Conservation (phyloP, 306 rosid genomes). For the Glycine latifolia region DNA sequence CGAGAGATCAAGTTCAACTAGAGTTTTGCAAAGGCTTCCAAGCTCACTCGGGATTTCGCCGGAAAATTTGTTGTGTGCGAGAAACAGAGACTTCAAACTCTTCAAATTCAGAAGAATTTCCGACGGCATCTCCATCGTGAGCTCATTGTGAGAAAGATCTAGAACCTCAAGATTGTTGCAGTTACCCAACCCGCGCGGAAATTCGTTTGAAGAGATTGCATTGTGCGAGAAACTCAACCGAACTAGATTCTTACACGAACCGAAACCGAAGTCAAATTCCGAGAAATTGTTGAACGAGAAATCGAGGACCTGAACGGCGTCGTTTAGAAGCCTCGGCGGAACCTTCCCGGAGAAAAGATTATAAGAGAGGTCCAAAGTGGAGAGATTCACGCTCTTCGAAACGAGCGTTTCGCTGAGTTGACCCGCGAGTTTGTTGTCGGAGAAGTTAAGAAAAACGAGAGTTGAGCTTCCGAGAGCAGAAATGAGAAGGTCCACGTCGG, state of each 20-base stretch:
- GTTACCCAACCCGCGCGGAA: constrained; percentile 53
- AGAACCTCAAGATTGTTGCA: constrained; percentile 60
- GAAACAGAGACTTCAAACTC: constrained; percentile 58
- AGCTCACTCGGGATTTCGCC: constrained; percentile 65
- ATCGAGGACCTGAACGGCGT: constrained; percentile 59
- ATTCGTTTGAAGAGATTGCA: constrained; percentile 48
- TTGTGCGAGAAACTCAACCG: constrained; percentile 56
- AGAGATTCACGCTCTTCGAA: constrained; percentile 41
- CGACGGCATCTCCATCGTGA: constrained; percentile 56
- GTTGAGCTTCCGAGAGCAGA: constrained; percentile 47
- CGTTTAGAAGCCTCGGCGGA: constrained; percentile 50
- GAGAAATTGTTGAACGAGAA: constrained; percentile 68
- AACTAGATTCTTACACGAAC: constrained; percentile 56
- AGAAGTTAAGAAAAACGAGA: constrained; percentile 58
- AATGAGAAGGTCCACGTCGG: constrained; percentile 45
- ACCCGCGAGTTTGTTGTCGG: constrained; percentile 60
- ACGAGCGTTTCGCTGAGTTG: constrained; percentile 47
- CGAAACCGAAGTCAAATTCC: constrained; percentile 46
- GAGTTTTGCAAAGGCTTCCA: constrained; percentile 56
- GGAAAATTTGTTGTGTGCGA: constrained; percentile 56
- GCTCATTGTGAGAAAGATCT: constrained; percentile 63
- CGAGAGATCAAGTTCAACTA: constrained; percentile 68
- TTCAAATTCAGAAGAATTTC: constrained; percentile 52
- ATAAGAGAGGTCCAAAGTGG: constrained; percentile 59
- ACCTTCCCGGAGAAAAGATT: constrained; percentile 59